Conservation (phyloP, 208 protist genomes). For the Naegleria fowleri region DNA sequence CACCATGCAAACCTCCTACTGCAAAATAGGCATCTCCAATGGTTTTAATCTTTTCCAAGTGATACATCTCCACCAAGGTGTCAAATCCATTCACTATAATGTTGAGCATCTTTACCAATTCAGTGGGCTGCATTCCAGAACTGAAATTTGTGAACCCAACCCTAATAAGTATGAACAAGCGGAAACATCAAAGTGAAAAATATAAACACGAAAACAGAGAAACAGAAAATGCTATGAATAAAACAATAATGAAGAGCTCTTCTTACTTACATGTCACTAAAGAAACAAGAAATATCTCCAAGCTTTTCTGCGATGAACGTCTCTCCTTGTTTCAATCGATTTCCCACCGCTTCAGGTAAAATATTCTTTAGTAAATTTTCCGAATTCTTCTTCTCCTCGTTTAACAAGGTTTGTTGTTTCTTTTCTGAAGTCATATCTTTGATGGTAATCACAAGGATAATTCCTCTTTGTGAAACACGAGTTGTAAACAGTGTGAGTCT, state of each 20-base stretch:
- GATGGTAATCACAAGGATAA: neutral
- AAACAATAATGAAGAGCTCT: no score
- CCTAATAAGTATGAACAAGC: conserved; percentile 4
- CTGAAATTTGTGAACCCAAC: conserved; percentile 34
- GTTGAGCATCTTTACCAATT: conserved; percentile 4
- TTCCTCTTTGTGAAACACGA: neutral
- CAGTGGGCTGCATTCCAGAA: neutral
- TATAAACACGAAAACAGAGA: no score
- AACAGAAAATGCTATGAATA: no score
- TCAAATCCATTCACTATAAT: conserved; percentile 21
- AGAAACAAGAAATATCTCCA: conserved; percentile 4
- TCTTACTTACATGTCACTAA: conserved; percentile 33
- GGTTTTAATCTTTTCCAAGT: conserved; percentile 21
- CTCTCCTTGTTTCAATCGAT: neutral
- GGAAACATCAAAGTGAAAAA: no score
- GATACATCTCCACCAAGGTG: neutral
- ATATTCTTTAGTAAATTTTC: neutral
- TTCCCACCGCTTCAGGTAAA: neutral
- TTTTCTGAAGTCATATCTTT: neutral
- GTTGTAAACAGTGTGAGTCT: neutral
- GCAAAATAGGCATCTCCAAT: conserved; percentile 23
- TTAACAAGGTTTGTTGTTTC: neutral
- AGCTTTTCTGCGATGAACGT: neutral
- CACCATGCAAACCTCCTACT: neutral
- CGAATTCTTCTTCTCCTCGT: neutral